Base-by-base conservation (phyloP, 345 rosid genomes). In the Brassica incana region DNA sequence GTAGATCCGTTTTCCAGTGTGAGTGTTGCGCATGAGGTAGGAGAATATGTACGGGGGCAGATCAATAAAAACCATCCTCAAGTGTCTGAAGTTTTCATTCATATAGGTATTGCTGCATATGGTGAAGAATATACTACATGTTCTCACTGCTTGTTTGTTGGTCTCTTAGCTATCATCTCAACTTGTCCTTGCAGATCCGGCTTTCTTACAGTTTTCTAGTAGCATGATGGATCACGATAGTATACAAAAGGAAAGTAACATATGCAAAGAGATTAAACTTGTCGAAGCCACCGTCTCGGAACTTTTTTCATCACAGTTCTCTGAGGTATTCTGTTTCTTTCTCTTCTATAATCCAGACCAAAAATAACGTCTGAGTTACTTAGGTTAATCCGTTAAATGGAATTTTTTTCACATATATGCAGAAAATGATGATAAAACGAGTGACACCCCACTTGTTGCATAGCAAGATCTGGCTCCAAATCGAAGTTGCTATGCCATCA, bases 71-170 rank as follows among this genome's bases (percentile, higher is more conserved):
- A 82, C 65, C 92, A 91, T 82, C 91, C 91, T 33, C 87, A 84
- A 86, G 94, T 91, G 63, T 84, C 99, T 29, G 97, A 94, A 85
- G 94, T 88, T 81, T 95, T 91, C 83, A 91, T 95, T 78, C 99
- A 95, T 83, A 95, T 95, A 85, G 99, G 99, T 95, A 86, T 72
- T 40, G 62, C 67, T 25, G 59, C 70, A 35, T 29, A 29, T 78
- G 25, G 56, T 66, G 73, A 50, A 29, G 73, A 50, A 29, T 65
- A 72, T 43, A 43, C 38, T 74, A 52, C 50, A 43, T 43, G 50
- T 43, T 38, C 67, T 38, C 67, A 56, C 23, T 56, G 58, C 25
- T 36, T 43, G 10, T 66, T 65, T 29, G 6, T 20, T 3, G 23
- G 10, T 54, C 67, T 27, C 65, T 71, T n/a, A 56, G 52, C 74